A percentile compares a stretch with the other conserved stretches of the same genome.
Conservation (phyloP, 2,329 filamentous ascomycete species). For the Corinectria fuckeliana region DNA sequence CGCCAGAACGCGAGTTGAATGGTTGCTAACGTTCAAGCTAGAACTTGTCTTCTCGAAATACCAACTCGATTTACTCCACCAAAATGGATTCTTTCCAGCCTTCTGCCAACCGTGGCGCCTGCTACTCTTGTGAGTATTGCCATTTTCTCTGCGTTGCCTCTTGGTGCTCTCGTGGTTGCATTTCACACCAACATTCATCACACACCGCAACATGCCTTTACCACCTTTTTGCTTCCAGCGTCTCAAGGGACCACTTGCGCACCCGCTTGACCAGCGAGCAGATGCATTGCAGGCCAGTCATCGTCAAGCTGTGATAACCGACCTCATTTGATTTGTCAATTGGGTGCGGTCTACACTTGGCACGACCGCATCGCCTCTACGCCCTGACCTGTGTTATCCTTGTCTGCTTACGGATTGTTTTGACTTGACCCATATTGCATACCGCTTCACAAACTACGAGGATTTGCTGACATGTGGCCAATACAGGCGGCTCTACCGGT, state of each 20-base stretch:
- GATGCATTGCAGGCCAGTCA: conserved; percentile 6
- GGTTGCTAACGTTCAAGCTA: conserved; percentile 20
- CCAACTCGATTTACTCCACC: conserved; percentile 18
- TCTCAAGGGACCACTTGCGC: background rate
- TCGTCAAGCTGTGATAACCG: background rate
- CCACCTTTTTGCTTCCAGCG: background rate
- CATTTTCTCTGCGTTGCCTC: background rate
- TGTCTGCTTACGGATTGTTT: background rate
- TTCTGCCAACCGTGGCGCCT: conserved; percentile 49
- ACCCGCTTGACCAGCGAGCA: background rate
- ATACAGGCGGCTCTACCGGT: conserved; percentile 71
- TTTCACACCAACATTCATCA: background rate
- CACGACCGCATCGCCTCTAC: background rate
- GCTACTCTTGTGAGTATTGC: conserved; percentile 57
- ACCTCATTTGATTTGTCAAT: conserved; percentile 5
- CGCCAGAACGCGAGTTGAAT: conserved; percentile 7
- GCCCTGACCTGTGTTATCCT: background rate
- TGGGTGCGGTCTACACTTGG: conserved; percentile 3
- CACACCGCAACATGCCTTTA: conserved; percentile 6
- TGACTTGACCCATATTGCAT: background rate
- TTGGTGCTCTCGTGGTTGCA: background rate
- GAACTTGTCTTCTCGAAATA: conserved; percentile 12
- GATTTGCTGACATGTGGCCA: conserved; percentile 32
- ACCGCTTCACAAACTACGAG: conserved; percentile 4
- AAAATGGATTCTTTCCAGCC: conserved; percentile 53